Conservation (phyloP, 2,329 filamentous ascomycete species). For the Talaromyces sp. region DNA sequence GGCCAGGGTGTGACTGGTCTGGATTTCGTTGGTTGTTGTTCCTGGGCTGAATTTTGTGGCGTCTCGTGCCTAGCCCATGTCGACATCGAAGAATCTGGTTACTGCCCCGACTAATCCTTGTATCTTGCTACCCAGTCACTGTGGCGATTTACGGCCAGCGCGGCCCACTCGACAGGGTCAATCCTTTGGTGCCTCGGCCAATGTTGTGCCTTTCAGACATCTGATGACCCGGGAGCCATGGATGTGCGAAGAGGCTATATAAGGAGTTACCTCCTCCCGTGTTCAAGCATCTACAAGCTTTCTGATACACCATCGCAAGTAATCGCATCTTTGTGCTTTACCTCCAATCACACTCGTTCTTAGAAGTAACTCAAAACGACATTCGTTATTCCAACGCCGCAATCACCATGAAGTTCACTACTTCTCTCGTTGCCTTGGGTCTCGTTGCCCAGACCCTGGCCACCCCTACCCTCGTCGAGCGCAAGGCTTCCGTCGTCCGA, state of each 20-base stretch:
- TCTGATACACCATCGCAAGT: not conserved
- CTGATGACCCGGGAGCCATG: not conserved
- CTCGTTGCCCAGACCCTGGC: constrained; percentile 12
- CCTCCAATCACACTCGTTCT: constrained; percentile 9
- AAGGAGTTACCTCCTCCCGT: not conserved
- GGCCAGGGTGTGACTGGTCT: not conserved
- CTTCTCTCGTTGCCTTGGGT: constrained; percentile 13
- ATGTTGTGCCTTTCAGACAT: not conserved
- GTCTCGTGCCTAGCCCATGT: not conserved
- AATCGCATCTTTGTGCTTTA: not conserved
- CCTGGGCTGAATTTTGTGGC: not conserved
- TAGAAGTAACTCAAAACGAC: not conserved
- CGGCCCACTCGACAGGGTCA: not conserved
- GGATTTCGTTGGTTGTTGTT: not conserved
- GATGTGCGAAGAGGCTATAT: not conserved
- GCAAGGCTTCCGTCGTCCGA: constrained; percentile 5
- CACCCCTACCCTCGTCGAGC: constrained; percentile 10
- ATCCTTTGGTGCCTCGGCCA: not conserved
- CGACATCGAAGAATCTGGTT: not conserved
- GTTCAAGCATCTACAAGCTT: not conserved
- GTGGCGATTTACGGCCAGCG: not conserved
- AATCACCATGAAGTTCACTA: constrained; percentile 15
- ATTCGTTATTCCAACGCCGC: constrained; percentile 8
- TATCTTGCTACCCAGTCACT: not conserved
- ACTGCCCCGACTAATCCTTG: not conserved